These are phyloP conservation scores for Russula virescens DNA, from an alignment of 768 basidiomycete genomes.

Conservation along the genomic window DNA sequence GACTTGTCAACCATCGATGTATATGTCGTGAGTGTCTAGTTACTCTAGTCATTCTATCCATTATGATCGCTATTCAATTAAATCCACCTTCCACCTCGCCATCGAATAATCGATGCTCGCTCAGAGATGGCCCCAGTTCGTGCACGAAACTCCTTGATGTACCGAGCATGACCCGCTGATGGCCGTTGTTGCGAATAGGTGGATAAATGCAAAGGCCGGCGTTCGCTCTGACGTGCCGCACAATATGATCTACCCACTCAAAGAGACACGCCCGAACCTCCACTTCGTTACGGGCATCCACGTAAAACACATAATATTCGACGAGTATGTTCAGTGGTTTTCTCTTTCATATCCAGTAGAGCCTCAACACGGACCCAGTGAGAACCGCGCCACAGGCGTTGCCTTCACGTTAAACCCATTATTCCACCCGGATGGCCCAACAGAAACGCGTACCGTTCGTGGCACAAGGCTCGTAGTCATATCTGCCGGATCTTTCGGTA, in stretches of 20 bases:
- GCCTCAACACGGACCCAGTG: conserved; percentile 23
- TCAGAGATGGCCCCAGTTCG: conserved; percentile 54
- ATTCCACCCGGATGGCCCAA: conserved; percentile 23
- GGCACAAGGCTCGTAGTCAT: conserved; percentile 37
- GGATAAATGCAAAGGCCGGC: conserved; percentile 46
- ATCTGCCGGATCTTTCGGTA: conserved; percentile 38
- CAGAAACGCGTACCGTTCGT: conserved; percentile 21
- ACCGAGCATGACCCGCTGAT: background rate
- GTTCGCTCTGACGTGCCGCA: conserved; percentile 51
- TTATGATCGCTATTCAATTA: too few species aligned
- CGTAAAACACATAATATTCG: conserved; percentile 35
- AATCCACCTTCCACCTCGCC: background rate
- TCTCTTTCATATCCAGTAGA: background rate
- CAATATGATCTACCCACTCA: conserved; percentile 33
- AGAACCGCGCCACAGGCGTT: conserved; percentile 36
- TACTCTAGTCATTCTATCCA: too few species aligned
- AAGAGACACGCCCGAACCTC: conserved; percentile 31
- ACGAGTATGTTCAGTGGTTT: conserved; percentile 28
- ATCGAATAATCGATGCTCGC: background rate
- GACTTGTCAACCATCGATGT: conserved; percentile 27
- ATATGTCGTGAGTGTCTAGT: conserved; percentile 27
- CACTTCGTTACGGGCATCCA: conserved; percentile 30
- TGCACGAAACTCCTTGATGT: background rate
- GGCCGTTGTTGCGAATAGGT: conserved; percentile 35
- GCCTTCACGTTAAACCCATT: conserved; percentile 32